Evolutionary conservation across 2,329 filamentous ascomycete genomes (phyloP).

Genomic region (Acrodontium crateriforme): DNA sequence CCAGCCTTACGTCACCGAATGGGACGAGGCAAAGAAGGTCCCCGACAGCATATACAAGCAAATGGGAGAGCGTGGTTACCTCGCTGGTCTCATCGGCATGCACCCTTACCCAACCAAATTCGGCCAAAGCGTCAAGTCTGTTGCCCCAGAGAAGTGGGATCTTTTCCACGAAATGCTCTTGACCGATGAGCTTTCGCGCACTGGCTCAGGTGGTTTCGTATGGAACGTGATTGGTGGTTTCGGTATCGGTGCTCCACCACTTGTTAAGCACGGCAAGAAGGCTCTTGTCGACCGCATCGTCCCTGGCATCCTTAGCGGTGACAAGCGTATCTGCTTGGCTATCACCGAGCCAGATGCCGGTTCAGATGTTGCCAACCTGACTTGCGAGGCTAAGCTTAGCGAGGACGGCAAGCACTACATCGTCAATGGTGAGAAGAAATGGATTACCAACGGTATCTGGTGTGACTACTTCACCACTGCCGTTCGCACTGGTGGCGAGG

Average conservation of each 20-base stretch:
- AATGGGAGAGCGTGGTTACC: conserved; percentile 84
- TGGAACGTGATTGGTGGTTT: conserved; percentile 98
- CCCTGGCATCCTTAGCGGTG: conserved; percentile 73
- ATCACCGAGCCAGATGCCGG: conserved; percentile 94
- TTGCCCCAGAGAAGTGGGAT: conserved; percentile 84
- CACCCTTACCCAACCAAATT: conserved; percentile 62
- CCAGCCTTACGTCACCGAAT: conserved; percentile 84
- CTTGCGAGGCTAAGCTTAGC: conserved; percentile 85
- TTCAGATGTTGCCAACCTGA: conserved; percentile 87
- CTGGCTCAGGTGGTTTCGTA: conserved; percentile 81
- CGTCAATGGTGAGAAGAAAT: conserved; percentile 99
- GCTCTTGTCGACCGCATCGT: conserved; percentile 73
- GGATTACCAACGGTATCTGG: conserved; percentile 89
- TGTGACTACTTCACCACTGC: conserved; percentile 95
- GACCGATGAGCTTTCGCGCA: conserved; percentile 84
- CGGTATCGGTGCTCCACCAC: conserved; percentile 81
- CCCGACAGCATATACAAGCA: conserved; percentile 85
- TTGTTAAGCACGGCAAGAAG: conserved; percentile 86
- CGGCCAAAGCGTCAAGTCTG: conserved; percentile 55
- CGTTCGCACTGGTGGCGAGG: conserved; percentile 63
- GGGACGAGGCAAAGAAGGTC: conserved; percentile 90
- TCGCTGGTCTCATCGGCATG: conserved; percentile 79
- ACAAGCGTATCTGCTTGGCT: conserved; percentile 94
- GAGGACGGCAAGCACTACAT: conserved; percentile 98
- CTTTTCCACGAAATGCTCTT: conserved; percentile 95